A percentile compares a stretch with the other conserved stretches of the same genome.
phyloP scores from a whole-genome alignment of 225 moss, liverwort and hornwort species.

The Rhytidiadelphus loreus region DNA sequence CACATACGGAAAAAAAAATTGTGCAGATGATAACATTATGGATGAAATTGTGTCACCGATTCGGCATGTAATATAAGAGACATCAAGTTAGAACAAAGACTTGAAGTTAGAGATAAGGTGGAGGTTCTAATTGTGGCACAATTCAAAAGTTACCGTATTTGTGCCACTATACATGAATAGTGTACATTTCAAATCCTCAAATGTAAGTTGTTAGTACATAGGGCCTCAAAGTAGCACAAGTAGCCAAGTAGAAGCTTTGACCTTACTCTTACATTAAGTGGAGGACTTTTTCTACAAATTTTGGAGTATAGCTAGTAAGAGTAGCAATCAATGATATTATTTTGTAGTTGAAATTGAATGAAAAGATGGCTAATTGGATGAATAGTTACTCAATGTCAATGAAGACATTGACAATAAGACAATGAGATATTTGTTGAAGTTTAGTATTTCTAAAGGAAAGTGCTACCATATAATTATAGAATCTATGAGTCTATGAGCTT shows the following conservation, averaged over 20 bases:
- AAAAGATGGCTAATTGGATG: background rate
- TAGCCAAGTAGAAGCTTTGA: background rate
- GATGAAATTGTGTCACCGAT: background rate
- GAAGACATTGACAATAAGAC: background rate
- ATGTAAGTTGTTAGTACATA: background rate
- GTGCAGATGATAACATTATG: rapidly evolving
- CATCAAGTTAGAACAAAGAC: background rate
- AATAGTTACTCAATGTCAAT: background rate
- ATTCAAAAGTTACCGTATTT: background rate
- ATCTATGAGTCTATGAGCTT: no score
- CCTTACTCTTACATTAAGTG: background rate
- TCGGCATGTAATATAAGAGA: background rate
- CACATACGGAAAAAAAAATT: no score
- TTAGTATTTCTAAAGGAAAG: background rate
- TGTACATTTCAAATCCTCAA: rapidly evolving
- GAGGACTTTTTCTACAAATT: background rate
- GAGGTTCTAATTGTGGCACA: background rate
- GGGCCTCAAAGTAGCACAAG: background rate
- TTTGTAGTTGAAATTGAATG: background rate
- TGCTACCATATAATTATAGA: no score
- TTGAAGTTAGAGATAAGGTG: background rate
- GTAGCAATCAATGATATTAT: background rate
- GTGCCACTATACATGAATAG: background rate
- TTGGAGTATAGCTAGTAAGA: background rate
- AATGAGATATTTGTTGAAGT: background rate